Evolutionary conservation across 1,139 yeast genomes (phyloP).

Genomic region (Hemisphaericaspora xylanilytica): DNA sequence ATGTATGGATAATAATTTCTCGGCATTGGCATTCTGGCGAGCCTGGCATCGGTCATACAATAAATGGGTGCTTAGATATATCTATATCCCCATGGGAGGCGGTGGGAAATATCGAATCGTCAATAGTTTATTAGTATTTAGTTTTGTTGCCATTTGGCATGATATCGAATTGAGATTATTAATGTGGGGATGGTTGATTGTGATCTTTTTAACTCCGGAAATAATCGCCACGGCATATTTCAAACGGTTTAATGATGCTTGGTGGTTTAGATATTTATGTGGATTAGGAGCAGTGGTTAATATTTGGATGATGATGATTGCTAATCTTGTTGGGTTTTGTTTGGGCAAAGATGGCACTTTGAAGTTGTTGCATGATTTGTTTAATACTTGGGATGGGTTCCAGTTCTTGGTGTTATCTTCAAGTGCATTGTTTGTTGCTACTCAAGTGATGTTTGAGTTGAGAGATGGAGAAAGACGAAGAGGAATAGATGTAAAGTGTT

Average conservation of each 20-base stretch:
- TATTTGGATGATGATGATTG: constrained; percentile 98
- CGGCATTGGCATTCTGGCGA: constrained; percentile 94
- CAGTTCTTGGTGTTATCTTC: constrained; percentile 65
- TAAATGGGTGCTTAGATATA: constrained; percentile 79
- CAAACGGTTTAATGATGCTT: constrained; percentile 41
- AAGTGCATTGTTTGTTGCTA: constrained; percentile 71
- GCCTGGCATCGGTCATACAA: constrained; percentile 98
- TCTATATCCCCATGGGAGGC: constrained; percentile 84
- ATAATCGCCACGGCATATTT: constrained; percentile 54
- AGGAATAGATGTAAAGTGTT: constrained; percentile 83
- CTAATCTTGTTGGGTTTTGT: constrained; percentile 92
- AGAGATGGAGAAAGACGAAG: constrained; percentile 81
- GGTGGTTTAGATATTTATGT: constrained; percentile 81
- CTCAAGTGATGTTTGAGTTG: constrained; percentile 92
- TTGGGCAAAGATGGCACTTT: constrained; percentile 83
- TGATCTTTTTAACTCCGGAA: constrained; percentile 86
- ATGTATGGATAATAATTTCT: constrained; percentile 91
- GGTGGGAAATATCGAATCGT: constrained; percentile 68
- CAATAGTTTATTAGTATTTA: constrained; percentile 83
- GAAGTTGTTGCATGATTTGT: constrained; percentile 64
- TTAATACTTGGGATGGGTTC: constrained; percentile 67
- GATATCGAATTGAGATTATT: constrained; percentile 84
- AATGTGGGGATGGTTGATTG: constrained; percentile 96
- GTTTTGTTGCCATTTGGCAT: constrained; percentile 98
- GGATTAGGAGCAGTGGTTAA: constrained; percentile 85